Evolutionary conservation across 805 yeast genomes (phyloP).

Genomic region (Pichia rugopelliculosa): DNA sequence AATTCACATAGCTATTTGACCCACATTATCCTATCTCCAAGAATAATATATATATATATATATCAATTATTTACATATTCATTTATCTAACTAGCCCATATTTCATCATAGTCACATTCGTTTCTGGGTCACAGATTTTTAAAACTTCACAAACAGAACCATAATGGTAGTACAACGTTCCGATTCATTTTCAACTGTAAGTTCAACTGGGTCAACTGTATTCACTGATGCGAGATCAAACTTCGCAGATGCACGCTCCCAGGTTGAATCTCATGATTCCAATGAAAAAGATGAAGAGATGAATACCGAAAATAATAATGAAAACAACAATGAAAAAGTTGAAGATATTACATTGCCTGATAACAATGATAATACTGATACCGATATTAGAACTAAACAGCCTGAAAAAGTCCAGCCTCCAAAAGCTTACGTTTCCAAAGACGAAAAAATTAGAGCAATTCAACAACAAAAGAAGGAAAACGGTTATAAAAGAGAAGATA

Average conservation of each 20-base stretch:
- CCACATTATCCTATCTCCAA: too few species aligned
- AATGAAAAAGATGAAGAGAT: neutral
- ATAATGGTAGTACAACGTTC: constrained; percentile 7
- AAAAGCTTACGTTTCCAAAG: constrained; percentile 4
- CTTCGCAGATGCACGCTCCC: constrained; percentile 1
- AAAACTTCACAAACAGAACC: too few species aligned
- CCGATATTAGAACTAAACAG: constrained; percentile 3
- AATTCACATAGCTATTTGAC: too few species aligned
- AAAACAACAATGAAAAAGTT: neutral
- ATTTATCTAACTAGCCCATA: too few species aligned
- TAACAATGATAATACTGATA: neutral
- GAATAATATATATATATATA: too few species aligned
- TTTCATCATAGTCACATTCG: too few species aligned
- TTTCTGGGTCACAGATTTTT: too few species aligned
- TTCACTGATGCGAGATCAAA: constrained; percentile 17
- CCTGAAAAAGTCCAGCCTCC: constrained; percentile 8
- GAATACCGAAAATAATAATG: neutral
- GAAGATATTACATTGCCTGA: too few species aligned
- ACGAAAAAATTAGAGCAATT: constrained; percentile 4
- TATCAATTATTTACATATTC: too few species aligned
- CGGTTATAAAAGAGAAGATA: constrained; percentile 23
- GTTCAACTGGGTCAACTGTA: constrained; percentile 13
- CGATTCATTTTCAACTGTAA: constrained; percentile 10
- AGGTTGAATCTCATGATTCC: neutral
- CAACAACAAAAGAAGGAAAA: constrained; percentile 9